Percentiles rank a stretch among this genome's conserved stretches.
Evolutionary conservation across 768 basidiomycete species (phyloP).

Genomic region (Suillus clintonianus): DNA sequence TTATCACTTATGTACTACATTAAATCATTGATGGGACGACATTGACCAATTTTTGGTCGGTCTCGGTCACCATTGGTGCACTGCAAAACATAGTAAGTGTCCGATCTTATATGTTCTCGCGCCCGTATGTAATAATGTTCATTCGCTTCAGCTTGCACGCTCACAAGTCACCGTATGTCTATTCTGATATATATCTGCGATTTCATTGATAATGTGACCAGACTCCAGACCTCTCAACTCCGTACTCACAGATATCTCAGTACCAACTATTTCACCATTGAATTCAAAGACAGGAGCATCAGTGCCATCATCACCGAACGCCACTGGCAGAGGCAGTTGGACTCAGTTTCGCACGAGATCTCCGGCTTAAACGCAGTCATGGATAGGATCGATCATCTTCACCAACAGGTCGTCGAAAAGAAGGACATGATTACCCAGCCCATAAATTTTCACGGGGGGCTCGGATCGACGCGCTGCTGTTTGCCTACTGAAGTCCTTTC

Average conservation of each 20-base stretch:
- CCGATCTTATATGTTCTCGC: no score
- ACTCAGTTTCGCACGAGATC: not conserved
- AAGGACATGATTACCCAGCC: not conserved
- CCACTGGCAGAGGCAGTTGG: not conserved
- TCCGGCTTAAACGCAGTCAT: conserved; percentile 8
- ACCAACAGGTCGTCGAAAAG: conserved; percentile 14
- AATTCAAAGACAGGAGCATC: not conserved
- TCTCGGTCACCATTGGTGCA: no score
- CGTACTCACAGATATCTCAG: conserved; percentile 15
- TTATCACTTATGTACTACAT: no score
- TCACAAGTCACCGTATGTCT: not conserved
- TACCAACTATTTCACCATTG: conserved; percentile 20
- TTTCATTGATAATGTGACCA: not conserved
- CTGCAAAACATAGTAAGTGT: not conserved
- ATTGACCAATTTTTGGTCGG: no score
- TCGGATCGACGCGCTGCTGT: conserved; percentile 31
- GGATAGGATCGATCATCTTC: conserved; percentile 9
- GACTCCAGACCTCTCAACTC: conserved; percentile 19
- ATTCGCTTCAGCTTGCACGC: not conserved
- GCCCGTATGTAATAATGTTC: no score
- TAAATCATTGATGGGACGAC: no score
- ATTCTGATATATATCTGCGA: not conserved
- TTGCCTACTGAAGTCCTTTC: conserved; percentile 48
- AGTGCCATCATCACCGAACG: not conserved
- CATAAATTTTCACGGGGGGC: conserved; percentile 13